Evolutionary conservation across 345 rosid genomes (phyloP).

Genomic region (Euphorbia tirucalli): DNA sequence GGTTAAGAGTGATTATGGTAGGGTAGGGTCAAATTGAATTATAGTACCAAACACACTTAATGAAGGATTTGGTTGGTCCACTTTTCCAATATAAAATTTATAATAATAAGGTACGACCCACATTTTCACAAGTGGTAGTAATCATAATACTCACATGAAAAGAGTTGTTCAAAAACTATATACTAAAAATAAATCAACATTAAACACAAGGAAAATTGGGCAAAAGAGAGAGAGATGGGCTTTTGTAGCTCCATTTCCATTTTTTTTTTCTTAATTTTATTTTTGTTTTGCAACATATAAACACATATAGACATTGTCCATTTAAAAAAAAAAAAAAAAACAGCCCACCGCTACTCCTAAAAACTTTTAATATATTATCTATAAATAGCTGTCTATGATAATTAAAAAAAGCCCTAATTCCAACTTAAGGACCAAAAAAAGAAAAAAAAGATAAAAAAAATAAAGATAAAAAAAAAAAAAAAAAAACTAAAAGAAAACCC

Average conservation of each 20-base stretch:
- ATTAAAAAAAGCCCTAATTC: constrained; percentile 37
- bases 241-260: constrained; percentile 10
- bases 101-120: constrained; percentile 2
- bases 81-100: background rate
- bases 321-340: constrained; percentile 22
- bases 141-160: background rate
- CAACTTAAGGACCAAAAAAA: constrained; percentile 32
- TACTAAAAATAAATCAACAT: too few species aligned
- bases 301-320: constrained; percentile 50
- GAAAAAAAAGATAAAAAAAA: constrained; percentile 8
- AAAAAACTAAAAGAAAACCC: constrained; percentile 39
- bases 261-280: constrained; percentile 16
- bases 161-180: too few species aligned
- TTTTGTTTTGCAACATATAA: constrained; percentile 34
- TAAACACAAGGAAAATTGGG: background rate
- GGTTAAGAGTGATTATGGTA: background rate
- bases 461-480: constrained; percentile 1
- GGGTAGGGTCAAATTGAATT: background rate
- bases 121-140: constrained; percentile 3
- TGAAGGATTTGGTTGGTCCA: constrained; percentile 13
- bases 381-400: constrained; percentile 44
- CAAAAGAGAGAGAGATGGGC: constrained; percentile 19
- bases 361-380: constrained; percentile 35
- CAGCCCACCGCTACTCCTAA: constrained; percentile 29
- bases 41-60: background rate